Evolutionary conservation across 768 basidiomycete genomes (phyloP), one percentile per base, ranked within the genome.

Genomic region (Boletellus sp.): DNA sequence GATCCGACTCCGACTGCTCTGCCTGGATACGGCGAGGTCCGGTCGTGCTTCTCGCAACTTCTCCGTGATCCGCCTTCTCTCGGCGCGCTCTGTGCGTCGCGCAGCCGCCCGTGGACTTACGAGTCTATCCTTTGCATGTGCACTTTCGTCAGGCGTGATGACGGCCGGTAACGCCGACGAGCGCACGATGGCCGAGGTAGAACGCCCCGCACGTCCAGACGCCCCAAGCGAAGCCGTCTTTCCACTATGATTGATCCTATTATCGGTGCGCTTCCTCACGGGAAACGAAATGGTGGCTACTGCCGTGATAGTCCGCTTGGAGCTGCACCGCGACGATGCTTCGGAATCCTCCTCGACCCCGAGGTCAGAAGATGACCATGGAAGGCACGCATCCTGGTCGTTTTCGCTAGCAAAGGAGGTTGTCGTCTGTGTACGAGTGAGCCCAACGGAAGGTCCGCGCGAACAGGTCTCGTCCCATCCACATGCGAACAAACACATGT

Each of bases 1-100:
- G 20, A 2, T 13, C 8, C 23, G 26, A 42, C 10, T 56, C 48
- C 17, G 16, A 15, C 53, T 62, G 17, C 59, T 36, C 13, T 62
- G 48, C 42, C 53, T 59, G 13, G 65, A 64, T 10, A 60, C 59
- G 2, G 74, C 71, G 8, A 72, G 67, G 46, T 75, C 70, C 3
- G 79, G 80, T 23, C 73, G 71, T 11, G 75, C 76, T 13, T 56
- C 59, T 4, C 72, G 70, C 15, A 81, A 63, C 31, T 71, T 73
- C 33, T 76, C 72, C 1, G 72, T 73, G 35, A 60, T 62, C 31
- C 46, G 52, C 20, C 50, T 54, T 34, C 63, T 54, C 38, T 63
- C 51, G 3, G 58, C 60, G 2, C 58, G 61, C 37, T 51, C 50
- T 0, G 54, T 51, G 13, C 55, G 58, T 15, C 60, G 60, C 33